phyloP scores from a whole-genome alignment of 108 stramenopile genomes.

The Nitzschia sp. region DNA sequence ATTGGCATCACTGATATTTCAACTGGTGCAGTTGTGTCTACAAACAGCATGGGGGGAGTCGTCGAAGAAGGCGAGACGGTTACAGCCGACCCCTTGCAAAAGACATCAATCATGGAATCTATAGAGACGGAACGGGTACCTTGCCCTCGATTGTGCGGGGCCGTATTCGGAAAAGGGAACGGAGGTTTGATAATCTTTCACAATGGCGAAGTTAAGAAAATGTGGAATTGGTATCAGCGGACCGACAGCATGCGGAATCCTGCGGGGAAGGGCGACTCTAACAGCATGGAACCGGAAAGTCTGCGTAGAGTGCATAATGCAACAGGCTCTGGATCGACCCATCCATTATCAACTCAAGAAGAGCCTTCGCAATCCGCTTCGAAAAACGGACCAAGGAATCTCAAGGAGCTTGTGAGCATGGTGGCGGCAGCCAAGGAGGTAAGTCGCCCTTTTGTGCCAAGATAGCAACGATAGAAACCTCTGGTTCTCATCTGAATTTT shows the following conservation, averaged over 20 bases:
- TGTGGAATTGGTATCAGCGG: constrained; percentile 69
- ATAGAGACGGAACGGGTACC: constrained; percentile 56
- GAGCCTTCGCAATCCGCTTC: neutral
- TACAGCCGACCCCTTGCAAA: constrained; percentile 36
- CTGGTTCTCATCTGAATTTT: neutral
- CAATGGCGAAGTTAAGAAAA: constrained; percentile 74
- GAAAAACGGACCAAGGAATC: constrained; percentile 33
- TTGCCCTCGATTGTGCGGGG: constrained; percentile 80
- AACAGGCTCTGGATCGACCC: neutral
- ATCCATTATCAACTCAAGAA: constrained; percentile 4
- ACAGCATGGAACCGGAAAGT: neutral
- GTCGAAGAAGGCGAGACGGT: constrained; percentile 9
- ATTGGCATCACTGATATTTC: constrained; percentile 24
- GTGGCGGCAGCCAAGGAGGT: constrained; percentile 56
- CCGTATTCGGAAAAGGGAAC: constrained; percentile 61
- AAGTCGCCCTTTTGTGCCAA: constrained; percentile 1
- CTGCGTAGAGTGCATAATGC: constrained; percentile 7
- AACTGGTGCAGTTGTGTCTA: constrained; percentile 14
- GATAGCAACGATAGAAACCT: neutral
- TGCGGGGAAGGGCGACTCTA: constrained; percentile 4
- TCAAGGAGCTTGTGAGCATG: constrained; percentile 72
- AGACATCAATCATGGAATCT: constrained; percentile 33
- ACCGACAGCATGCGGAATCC: constrained; percentile 29
- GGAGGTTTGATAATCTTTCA: constrained; percentile 66
- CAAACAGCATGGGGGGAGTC: constrained; percentile 13